Conservation (phyloP, 306 rosid genomes). For the Pterocarpus macrocarpus region DNA sequence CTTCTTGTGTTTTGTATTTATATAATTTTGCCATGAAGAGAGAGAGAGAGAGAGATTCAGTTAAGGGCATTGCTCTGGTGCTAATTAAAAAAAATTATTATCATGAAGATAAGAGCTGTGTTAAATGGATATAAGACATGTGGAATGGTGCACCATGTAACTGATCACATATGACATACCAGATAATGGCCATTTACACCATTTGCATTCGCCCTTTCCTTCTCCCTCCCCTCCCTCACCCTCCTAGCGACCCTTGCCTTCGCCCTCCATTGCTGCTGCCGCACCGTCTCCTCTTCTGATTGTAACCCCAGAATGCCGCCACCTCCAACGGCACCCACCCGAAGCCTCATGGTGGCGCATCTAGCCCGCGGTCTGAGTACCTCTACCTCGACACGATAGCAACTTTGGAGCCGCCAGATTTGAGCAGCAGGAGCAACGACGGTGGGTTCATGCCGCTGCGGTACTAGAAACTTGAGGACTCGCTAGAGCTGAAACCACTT, state of each 20-base stretch:
- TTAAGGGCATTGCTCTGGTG: no score
- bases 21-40: no score
- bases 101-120: no score
- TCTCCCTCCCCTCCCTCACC: conserved; percentile 54
- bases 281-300: conserved; percentile 39
- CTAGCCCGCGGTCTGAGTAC: conserved; percentile 57
- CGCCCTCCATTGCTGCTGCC: conserved; percentile 50
- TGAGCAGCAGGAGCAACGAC: conserved; percentile 40
- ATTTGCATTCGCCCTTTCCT: conserved; percentile 51
- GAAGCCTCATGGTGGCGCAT: conserved; percentile 45
- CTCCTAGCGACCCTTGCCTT: conserved; percentile 47
- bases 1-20: no score
- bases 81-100: no score
- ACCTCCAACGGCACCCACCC: conserved; percentile 54
- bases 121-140: no score
- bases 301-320: conserved; percentile 63
- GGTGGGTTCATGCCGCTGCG: conserved; percentile 40
- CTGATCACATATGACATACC: no score
- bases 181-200: no score
- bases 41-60: no score
- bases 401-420: conserved; percentile 21
- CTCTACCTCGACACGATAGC: conserved; percentile 69
- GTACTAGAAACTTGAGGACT: conserved; percentile 58
- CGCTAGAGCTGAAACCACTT: conserved; percentile 80
- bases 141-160: no score